Conservation (phyloP, 345 rosid species). For the Camelina hispida region DNA sequence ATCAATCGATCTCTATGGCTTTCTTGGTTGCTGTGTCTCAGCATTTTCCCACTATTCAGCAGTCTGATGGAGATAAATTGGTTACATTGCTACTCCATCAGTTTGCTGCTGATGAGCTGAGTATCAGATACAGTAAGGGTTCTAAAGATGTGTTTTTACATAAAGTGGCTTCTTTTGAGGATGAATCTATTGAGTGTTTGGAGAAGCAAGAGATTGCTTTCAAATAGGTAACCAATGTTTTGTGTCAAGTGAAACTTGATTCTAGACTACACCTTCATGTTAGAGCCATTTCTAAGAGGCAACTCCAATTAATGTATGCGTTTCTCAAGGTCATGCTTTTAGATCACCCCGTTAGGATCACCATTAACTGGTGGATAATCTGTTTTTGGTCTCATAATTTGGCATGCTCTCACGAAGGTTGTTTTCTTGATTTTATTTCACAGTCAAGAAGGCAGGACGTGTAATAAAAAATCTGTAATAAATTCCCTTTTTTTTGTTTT, state of each 20-base stretch:
- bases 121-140: too few relatives aligned
- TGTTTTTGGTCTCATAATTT: background rate
- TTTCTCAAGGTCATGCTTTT: conserved; percentile 69
- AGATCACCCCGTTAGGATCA: too few relatives aligned
- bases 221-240: conserved; percentile 59
- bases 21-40: too few relatives aligned
- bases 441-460: conserved; percentile 81
- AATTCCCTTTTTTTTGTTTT: too few relatives aligned
- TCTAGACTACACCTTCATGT: conserved; percentile 62
- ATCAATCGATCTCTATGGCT: too few relatives aligned
- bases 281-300: conserved; percentile 66
- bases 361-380: background rate
- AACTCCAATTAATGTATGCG: conserved; percentile 72
- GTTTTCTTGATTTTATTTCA: background rate
- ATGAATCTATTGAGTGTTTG: too few relatives aligned
- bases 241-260: conserved; percentile 60
- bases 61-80: too few relatives aligned
- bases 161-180: too few relatives aligned
- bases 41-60: too few relatives aligned
- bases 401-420: background rate
- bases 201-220: too few relatives aligned
- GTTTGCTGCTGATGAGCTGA: conserved; percentile 17
- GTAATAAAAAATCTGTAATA: conserved; percentile 72
- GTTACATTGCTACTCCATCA: conserved; percentile 78
- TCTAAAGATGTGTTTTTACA: too few relatives aligned